Base-by-base conservation (phyloP, 352 stramenopile genomes). In the Pythium brachiatum region DNA sequence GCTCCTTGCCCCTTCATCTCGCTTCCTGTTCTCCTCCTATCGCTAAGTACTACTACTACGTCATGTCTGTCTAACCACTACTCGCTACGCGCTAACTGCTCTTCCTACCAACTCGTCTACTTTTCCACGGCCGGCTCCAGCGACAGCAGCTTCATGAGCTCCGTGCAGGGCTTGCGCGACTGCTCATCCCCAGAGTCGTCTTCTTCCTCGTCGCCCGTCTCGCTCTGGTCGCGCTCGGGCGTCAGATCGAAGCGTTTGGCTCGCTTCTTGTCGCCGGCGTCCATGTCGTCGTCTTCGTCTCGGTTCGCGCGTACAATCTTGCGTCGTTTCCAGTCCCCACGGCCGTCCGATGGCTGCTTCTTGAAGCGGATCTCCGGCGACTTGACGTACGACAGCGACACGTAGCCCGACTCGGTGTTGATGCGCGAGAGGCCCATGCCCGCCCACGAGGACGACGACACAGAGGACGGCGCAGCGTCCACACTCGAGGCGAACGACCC, bases 331-430 rank as follows among this genome's bases (percentile, higher is more conserved):
- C 78, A 80, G 67, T 85, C 70, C 11, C 78, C 77, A 21, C 75
- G 76, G n/a, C 60, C 67, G 62, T 86, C 66, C n/a, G 60, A 72
- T 11, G 61, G 50, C 50, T 76, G 69, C 52, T 86, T 79, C 56
- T 76, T 84, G 67, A 92, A 92, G 56, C 80, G 81, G 59, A 92
- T 90, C 66, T 92, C 76, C 11, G 81, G 83, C 52, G 83, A 92
- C 56, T 83, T 79, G 46, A 92, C 68, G 52, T 82, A 74, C 54
- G 83, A 92, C 21, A 92, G 70, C 34, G 83, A 92, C 29, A 92
- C 79, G 64, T 92, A 92, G 7, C 83, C 78, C n/a, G 74, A 79
- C 5, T 62, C 72, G 11, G 78, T 69, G 46, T 77, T 81, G 54
- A 78, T 68, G 20, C 67, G 71, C 15, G 64, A 60, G 26, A 73